phyloP scores from a whole-genome alignment of 345 rosid species.

The Clarkia xantiana region DNA sequence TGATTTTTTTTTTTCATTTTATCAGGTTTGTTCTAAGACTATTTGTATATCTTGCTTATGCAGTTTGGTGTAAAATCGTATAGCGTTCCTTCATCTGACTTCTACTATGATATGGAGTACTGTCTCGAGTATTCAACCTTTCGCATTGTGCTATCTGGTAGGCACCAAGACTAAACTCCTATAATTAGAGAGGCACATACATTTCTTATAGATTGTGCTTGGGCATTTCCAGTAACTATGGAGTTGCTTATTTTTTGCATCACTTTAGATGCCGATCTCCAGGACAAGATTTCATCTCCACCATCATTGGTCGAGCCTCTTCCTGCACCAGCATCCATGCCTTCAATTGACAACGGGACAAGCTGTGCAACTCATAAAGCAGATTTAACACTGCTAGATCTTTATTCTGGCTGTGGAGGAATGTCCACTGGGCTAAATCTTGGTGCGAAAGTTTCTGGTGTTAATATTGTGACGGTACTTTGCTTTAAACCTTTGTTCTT shows the following conservation, averaged over 20 bases:
- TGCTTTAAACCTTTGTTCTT: slow-evolving; percentile 3
- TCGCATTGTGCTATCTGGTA: slow-evolving; percentile 39
- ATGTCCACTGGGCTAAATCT: slow-evolving; percentile 89
- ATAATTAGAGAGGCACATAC: neutral
- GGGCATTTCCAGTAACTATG: neutral
- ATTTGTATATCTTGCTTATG: slow-evolving; percentile 13
- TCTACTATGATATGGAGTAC: slow-evolving; percentile 87
- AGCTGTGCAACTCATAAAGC: slow-evolving; percentile 19
- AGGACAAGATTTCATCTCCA: slow-evolving; percentile 6
- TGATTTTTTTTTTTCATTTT: neutral
- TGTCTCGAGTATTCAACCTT: slow-evolving; percentile 86
- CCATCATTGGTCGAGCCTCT: slow-evolving; percentile 11
- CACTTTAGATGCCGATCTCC: slow-evolving; percentile 2
- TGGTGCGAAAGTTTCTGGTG: slow-evolving; percentile 61
- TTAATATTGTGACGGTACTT: slow-evolving; percentile 69
- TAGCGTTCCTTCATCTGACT: slow-evolving; percentile 26
- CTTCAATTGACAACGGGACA: slow-evolving; percentile 15
- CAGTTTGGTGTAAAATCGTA: slow-evolving; percentile 43
- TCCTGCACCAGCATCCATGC: slow-evolving; percentile 9
- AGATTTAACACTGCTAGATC: slow-evolving; percentile 55
- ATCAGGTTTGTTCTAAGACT: neutral
- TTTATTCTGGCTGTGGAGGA: slow-evolving; percentile 95
- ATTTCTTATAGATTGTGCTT: neutral
- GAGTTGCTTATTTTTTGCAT: neutral
- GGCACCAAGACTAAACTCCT: slow-evolving; percentile 9